phyloP scores from a whole-genome alignment of 371 early-diverging fungal genomes.

The Rhizopus sp. region DNA sequence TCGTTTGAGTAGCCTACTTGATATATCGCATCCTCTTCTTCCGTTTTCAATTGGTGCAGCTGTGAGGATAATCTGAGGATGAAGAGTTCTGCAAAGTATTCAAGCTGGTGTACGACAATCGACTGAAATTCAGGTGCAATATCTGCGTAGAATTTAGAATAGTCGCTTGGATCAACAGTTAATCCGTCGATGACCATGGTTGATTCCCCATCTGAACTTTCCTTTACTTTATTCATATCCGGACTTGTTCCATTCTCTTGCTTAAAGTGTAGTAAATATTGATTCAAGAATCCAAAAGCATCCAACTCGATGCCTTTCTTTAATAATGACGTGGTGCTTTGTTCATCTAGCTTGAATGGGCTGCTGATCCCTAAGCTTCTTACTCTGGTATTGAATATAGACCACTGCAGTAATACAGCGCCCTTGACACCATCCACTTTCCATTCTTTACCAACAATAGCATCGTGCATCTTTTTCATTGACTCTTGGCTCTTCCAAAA shows the following conservation, averaged over 20 bases:
- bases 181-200: slow-evolving; percentile 29
- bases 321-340: slow-evolving; percentile 35
- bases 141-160: slow-evolving; percentile 19
- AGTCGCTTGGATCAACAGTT: slow-evolving; percentile 28
- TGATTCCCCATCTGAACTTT: slow-evolving; percentile 9
- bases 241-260: slow-evolving; percentile 9
- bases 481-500: background rate
- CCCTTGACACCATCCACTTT: slow-evolving; percentile 18
- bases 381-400: slow-evolving; percentile 1
- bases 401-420: slow-evolving; percentile 15
- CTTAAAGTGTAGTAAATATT: slow-evolving; percentile 31
- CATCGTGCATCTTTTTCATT: slow-evolving; percentile 18
- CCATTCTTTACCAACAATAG: slow-evolving; percentile 15
- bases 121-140: slow-evolving; percentile 35
- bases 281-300: slow-evolving; percentile 59
- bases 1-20: slow-evolving; percentile 19
- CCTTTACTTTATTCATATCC: background rate
- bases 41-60: slow-evolving; percentile 60
- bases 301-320: slow-evolving; percentile 56
- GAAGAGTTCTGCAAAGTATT: slow-evolving; percentile 43
- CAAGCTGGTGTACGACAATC: slow-evolving; percentile 47
- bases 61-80: slow-evolving; percentile 60
- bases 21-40: slow-evolving; percentile 61
- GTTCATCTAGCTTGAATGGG: background rate
- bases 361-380: background rate